Evolutionary conservation across 768 basidiomycete genomes (phyloP).

Genomic region (Lactifluus rugatus): DNA sequence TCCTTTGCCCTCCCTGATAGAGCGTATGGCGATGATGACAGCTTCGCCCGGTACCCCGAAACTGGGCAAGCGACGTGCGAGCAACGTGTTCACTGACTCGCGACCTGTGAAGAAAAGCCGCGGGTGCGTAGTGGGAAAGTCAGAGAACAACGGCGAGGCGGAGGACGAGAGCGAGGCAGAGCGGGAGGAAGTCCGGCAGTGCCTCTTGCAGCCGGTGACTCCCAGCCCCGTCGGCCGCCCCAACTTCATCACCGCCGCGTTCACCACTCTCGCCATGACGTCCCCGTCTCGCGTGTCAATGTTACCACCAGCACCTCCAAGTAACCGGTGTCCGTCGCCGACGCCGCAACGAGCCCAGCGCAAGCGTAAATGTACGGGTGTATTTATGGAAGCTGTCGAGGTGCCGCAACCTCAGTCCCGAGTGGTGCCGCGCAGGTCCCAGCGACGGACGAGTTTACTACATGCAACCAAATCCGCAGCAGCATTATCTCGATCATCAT

Average conservation of each 20-base stretch:
- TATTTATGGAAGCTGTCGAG: constrained; percentile 44
- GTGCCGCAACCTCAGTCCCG: constrained; percentile 30
- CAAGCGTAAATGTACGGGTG: constrained; percentile 38
- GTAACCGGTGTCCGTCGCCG: constrained; percentile 1
- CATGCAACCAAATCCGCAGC: not conserved
- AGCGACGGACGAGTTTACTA: constrained; percentile 15
- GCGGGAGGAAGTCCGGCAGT: constrained; percentile 4
- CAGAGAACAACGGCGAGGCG: not conserved
- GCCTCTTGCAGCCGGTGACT: not conserved
- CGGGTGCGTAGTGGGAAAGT: not conserved
- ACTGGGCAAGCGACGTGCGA: constrained; percentile 38
- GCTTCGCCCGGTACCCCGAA: constrained; percentile 26
- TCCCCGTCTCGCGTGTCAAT: not conserved
- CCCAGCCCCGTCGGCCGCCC: not conserved
- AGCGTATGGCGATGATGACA: constrained; percentile 36
- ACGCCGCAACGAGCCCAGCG: constrained; percentile 1
- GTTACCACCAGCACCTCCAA: not conserved
- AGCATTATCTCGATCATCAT: not conserved
- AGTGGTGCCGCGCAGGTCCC: constrained; percentile 18
- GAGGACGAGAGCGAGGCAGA: constrained; percentile 3
- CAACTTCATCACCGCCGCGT: not conserved
- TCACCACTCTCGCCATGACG: not conserved
- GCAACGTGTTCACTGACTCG: constrained; percentile 26
- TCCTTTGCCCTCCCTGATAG: constrained; percentile 31
- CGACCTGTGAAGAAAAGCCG: constrained; percentile 8